A percentile compares a stretch with the other conserved stretches of the same genome.
Evolutionary conservation across 768 basidiomycete genomes (phyloP).

Genomic region (Hygrocybe coccinea): DNA sequence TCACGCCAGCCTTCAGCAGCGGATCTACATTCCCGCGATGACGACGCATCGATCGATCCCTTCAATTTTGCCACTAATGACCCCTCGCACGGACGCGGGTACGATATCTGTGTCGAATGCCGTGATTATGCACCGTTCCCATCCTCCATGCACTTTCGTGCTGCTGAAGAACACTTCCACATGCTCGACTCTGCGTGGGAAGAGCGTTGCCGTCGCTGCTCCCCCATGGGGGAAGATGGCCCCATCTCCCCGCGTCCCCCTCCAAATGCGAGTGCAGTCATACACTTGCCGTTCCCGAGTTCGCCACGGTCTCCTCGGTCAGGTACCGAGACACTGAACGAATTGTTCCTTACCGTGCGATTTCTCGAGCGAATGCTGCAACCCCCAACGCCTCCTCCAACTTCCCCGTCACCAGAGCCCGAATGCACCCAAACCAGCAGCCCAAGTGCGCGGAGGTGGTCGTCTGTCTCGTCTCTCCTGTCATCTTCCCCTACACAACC

Average conservation of each 20-base stretch:
- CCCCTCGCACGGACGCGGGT: conserved; percentile 54
- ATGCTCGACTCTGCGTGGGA: conserved; percentile 66
- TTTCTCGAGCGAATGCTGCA: conserved; percentile 65
- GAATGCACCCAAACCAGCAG: not conserved
- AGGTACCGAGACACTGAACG: conserved; percentile 47
- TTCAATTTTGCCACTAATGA: conserved; percentile 45
- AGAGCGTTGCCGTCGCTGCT: conserved; percentile 34
- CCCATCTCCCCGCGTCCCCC: conserved; percentile 57
- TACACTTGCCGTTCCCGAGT: conserved; percentile 73
- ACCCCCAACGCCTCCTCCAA: conserved; percentile 30
- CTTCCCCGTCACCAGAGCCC: conserved; percentile 7
- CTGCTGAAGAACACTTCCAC: conserved; percentile 70
- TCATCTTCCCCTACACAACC: conserved; percentile 5
- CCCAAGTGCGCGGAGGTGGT: conserved; percentile 36
- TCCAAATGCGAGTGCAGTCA: conserved; percentile 63
- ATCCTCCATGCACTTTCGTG: conserved; percentile 55
- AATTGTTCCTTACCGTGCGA: conserved; percentile 57
- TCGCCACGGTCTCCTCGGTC: conserved; percentile 57
- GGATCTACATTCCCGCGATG: not conserved
- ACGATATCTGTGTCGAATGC: conserved; percentile 85
- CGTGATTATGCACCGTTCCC: conserved; percentile 79
- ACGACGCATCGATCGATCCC: conserved; percentile 29
- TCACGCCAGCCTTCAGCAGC: conserved; percentile 5
- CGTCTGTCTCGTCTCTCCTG: conserved; percentile 25
- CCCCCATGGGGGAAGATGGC: conserved; percentile 14